Conservation (phyloP, 116 monocot species). For the Papilionanthe hybrid region DNA sequence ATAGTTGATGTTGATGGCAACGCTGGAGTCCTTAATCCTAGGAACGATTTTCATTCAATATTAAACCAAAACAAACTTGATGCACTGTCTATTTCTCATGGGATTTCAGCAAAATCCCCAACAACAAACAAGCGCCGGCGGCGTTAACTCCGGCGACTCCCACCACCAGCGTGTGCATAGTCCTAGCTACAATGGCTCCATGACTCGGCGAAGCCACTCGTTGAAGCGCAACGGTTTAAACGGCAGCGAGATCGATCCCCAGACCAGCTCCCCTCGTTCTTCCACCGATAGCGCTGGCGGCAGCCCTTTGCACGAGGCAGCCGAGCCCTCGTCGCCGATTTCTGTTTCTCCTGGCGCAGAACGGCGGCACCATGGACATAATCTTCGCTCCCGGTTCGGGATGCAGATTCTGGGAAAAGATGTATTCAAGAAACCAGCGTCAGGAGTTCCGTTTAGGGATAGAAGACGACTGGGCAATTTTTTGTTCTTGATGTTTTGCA, state of each 20-base stretch:
- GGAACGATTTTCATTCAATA: not conserved
- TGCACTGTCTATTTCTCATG: slow-evolving; percentile 10
- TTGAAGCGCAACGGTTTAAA: slow-evolving; percentile 52
- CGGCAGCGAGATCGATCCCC: slow-evolving; percentile 57
- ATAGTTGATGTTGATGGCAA: slow-evolving; percentile 7
- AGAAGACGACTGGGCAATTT: slow-evolving; percentile 53
- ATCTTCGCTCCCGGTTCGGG: slow-evolving; percentile 22
- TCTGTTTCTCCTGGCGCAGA: slow-evolving; percentile 3
- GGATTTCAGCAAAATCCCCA: slow-evolving; percentile 33
- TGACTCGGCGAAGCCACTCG: slow-evolving; percentile 72
- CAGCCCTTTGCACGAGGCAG: slow-evolving; percentile 12
- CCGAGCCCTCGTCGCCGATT: not conserved
- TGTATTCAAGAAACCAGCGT: slow-evolving; percentile 35
- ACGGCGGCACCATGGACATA: slow-evolving; percentile 12
- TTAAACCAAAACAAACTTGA: not conserved
- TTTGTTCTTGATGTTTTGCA: slow-evolving; percentile 59
- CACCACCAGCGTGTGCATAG: slow-evolving; percentile 34
- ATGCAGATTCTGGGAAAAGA: slow-evolving; percentile 26
- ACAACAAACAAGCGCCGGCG: slow-evolving; percentile 5
- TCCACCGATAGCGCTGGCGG: slow-evolving; percentile 17
- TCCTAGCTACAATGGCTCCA: slow-evolving; percentile 47
- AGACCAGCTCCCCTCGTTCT: slow-evolving; percentile 73
- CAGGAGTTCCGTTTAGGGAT: slow-evolving; percentile 27
- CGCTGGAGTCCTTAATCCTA: not conserved
- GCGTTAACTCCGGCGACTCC: slow-evolving; percentile 11